Base-by-base conservation (phyloP, 768 basidiomycete genomes). In the Lactarius trivialis region DNA sequence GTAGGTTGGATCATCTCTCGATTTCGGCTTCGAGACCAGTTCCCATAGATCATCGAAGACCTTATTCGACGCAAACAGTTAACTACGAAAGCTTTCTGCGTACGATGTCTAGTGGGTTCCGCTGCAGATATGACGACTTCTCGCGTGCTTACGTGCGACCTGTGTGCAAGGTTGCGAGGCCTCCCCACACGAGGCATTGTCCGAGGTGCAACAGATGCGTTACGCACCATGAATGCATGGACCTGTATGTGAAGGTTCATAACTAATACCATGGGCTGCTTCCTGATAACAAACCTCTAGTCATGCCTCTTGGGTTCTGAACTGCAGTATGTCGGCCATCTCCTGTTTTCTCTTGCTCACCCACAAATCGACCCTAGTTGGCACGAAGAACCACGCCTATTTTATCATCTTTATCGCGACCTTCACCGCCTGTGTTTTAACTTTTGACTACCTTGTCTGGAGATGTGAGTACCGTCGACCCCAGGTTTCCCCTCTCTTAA, bases 151-250 rank as follows among this genome's bases (percentile, higher is more conserved):
- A 56, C 7, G 15, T 34, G 9, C 21, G 33, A 7, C 12, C 14
- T 17, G 52, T n/a, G 15, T 54, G 30, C 6, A 28, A 63, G 61
- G 26, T 17, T 43, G 56, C 11, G 4, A 58, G 26, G 28, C 26
- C 28, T 5, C 34, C 32, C 1, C 17, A 24, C 28, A 33, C 52
- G 0, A 49, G 15, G 28, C 61, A 63, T 45, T 63, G 61, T 26
- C 24, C 28, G 7, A 14, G 1, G 21, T 63, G 61, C 61, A 58
- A 63, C 34, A 58, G 39, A 58, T 63, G 61, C 28, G 15, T 63
- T 32, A 39, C 34, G 5, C 39, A 24, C 45, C 34, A 14, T 28
- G 5, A 14, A 48, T 28, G 15, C 41, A 32, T 26, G 34, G 12
- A 12, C 19, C 3, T n/a, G 61, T 63, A 58, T 4, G n/a, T n/a